Evolutionary conservation across 305 asterid species (phyloP), one percentile per base, ranked within the genome.

Genomic region (Fraxinus nigra): DNA sequence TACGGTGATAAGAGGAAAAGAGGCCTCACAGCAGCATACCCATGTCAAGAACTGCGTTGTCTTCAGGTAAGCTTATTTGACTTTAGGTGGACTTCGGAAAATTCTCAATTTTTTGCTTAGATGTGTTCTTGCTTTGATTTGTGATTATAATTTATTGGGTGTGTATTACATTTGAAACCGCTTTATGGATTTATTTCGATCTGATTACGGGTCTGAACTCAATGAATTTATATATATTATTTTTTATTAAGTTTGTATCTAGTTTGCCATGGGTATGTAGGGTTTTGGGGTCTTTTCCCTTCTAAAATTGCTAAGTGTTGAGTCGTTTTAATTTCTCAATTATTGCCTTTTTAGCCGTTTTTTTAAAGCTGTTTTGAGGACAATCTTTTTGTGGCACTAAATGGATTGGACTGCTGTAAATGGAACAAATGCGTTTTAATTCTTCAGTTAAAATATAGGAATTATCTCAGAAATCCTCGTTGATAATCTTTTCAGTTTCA

Each of bases 11-110:
- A 84, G 81, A 81, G 73, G 79, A 32, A 74, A 16, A 78, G 79
- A 81, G 82, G 77, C 80, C 77, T 78, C 79, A 46, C 51, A 30
- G 70, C 81, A 33, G 33, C 77, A 90, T 88, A 48, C 80, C 84
- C 84, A 90, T 90, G 93, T 87, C 89, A 9, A 85, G 87, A 73
- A 65, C 90, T 22, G 78, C 86, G 79, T 80, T 85, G 33, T 84
- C 82, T 84, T 82, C 89, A 11, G 91, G 97, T 94, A 63, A 86
- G 37, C 74, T 67, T 28, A 67, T 67, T 67, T 67, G 35, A 26
- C 32, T 61, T 18, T 80, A 14, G 78, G 46, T 77, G 4, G 30
- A 84, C 82, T 89, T 63, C 35, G 4, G 59, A 48, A 48, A 48
- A 48, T 0, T 48, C 14, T 5, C 13, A 11, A 4, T 38, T 56